Evolutionary conservation across 345 rosid genomes (phyloP).

Genomic region (Eucalyptus caleyi): DNA sequence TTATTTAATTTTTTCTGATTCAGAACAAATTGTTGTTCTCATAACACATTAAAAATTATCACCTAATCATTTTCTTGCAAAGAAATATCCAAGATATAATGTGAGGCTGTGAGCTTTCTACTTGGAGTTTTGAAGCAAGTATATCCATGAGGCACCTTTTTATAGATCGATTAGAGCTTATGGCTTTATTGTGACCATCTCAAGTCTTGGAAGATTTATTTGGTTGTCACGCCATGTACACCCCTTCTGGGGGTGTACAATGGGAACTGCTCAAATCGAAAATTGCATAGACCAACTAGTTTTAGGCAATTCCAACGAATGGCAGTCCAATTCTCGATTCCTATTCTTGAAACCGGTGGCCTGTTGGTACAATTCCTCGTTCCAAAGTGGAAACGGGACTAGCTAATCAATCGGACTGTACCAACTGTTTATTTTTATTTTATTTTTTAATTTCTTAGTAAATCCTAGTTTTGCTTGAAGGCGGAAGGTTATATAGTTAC

Average conservation of each 20-base stretch:
- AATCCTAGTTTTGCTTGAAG: too few relatives aligned
- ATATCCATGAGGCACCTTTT: neutral
- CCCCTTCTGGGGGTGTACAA: fast-evolving
- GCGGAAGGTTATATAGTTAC: too few relatives aligned
- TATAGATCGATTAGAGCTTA: neutral
- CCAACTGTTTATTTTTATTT: fast-evolving
- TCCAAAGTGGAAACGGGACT: too few relatives aligned
- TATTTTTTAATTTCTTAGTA: too few relatives aligned
- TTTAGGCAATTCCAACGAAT: fast-evolving
- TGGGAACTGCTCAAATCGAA: fast-evolving
- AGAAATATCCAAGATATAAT: neutral
- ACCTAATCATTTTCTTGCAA: too few relatives aligned
- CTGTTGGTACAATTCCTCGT: fast-evolving
- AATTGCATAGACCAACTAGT: fast-evolving
- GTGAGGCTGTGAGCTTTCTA: neutral
- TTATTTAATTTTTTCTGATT: too few relatives aligned
- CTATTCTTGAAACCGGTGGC: fast-evolving
- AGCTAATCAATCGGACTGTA: fast-evolving
- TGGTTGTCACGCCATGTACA: neutral
- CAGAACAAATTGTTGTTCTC: too few relatives aligned
- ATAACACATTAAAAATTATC: fast-evolving
- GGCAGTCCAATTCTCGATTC: fast-evolving
- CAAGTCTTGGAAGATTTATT: neutral
- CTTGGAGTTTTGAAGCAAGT: neutral
- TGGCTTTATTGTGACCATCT: neutral